Base-by-base conservation (phyloP, 2,329 filamentous ascomycete genomes). In the Nemania sp. region DNA sequence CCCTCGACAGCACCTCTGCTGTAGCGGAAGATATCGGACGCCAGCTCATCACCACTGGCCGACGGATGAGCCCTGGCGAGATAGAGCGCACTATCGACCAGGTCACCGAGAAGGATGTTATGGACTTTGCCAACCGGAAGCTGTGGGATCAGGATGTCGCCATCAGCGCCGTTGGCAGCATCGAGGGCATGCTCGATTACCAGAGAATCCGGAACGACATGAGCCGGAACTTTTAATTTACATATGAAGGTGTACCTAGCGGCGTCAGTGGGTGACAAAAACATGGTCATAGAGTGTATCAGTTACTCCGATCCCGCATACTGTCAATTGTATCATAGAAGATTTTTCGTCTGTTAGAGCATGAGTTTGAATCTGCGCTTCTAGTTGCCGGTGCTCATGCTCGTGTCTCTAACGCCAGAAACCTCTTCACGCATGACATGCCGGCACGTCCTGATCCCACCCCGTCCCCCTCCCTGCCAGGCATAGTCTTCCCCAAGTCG, bases 141-240 rank as follows among this genome's bases (percentile, higher is more conserved):
- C 82, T 99, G 64, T 99, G 95, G 95, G 95, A 99, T 81, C 90
- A 94, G 80, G 95, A 99, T 77, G 83, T 99, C 72, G 95, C 95
- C 73, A 85, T 99, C 77, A 93, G 89, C 76, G 95, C 94, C 35
- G 91, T 98, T 68, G 95, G 95, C 69, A 89, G 87, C 80, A 92
- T 98, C 74, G 95, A 98, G 85, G 94, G 88, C 75, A 78, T 89
- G 60, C 83, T 90, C 64, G 87, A 94, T 78, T 96, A 95, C 82
- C 83, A 89, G 77, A 82, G 89, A 75, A 83, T 91, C 73, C 84
- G 92, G 76, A 88, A 86, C 77, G 92, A 95, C 76, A 95, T 95
- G 90, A 92, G 87, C 83, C 88, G 92, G 78, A 94, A 91, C 81
- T 83, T 83, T 72, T 84, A 80, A 76, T 68, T 50, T 52, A 52